These are phyloP conservation scores for Colletotrichum chrysophilum DNA, from an alignment of 2,329 filamentous ascomycete species.

Conservation along the genomic window DNA sequence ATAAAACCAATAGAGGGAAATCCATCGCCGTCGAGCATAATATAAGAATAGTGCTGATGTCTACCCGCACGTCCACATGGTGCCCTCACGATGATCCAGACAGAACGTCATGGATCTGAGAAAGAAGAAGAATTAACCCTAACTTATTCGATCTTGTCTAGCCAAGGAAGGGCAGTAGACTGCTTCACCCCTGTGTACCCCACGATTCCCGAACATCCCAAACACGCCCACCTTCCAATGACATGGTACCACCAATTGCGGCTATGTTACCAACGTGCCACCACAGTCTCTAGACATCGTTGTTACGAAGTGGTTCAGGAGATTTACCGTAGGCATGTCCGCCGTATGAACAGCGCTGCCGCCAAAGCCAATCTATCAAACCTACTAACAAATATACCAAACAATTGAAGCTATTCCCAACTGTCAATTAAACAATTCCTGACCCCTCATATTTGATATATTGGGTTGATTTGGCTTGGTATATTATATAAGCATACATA, in stretches of 20 bases:
- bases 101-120: neutral
- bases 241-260: neutral
- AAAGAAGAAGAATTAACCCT: neutral
- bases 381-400: too few species aligned
- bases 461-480: too few species aligned
- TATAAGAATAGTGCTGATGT: neutral
- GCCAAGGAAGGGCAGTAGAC: neutral
- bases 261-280: neutral
- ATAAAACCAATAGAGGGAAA: neutral
- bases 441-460: too few species aligned
- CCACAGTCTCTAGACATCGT: neutral
- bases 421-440: too few species aligned
- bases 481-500: too few species aligned
- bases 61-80: neutral
- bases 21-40: neutral
- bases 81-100: neutral
- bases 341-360: neutral
- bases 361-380: too few species aligned
- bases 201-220: neutral
- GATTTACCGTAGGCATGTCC: neutral
- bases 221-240: neutral
- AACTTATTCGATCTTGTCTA: neutral
- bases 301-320: neutral
- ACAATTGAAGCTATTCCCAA: too few species aligned
- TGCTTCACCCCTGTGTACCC: neutral